Conservation (phyloP, 805 yeast species). For the Candida germanica region DNA sequence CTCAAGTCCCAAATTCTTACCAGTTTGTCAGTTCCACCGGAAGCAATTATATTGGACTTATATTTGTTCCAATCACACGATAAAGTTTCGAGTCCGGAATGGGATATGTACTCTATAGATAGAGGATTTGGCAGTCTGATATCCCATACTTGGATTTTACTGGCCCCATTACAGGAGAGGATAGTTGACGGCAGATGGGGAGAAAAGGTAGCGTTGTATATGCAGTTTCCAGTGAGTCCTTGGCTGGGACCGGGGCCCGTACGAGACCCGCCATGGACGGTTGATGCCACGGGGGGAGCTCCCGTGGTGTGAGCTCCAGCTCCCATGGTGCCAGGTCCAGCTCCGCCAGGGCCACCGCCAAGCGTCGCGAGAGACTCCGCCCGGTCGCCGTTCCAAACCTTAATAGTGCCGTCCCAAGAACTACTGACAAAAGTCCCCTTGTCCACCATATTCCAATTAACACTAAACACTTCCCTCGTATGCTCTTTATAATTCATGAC, state of each 20-base stretch:
- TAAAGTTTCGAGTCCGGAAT: slow-evolving; percentile 76
- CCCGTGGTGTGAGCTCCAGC: slow-evolving; percentile 23
- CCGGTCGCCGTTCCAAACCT: slow-evolving; percentile 71
- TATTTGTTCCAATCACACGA: slow-evolving; percentile 91
- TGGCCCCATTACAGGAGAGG: slow-evolving; percentile 70
- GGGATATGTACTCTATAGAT: slow-evolving; percentile 62
- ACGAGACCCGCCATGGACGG: slow-evolving; percentile 27
- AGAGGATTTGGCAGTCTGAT: slow-evolving; percentile 63
- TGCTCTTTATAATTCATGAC: slow-evolving; percentile 77
- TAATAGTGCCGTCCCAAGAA: slow-evolving; percentile 91
- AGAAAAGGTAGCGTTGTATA: slow-evolving; percentile 77
- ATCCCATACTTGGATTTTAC: slow-evolving; percentile 81
- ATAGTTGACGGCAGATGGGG: slow-evolving; percentile 78
- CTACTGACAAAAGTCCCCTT: slow-evolving; percentile 69
- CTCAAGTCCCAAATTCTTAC: slow-evolving; percentile 87
- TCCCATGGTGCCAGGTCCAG: slow-evolving; percentile 28
- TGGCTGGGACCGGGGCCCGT: no score
- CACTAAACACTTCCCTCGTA: slow-evolving; percentile 66
- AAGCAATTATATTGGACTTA: slow-evolving; percentile 71
- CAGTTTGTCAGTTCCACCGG: slow-evolving; percentile 88
- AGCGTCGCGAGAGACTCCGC: slow-evolving; percentile 57
- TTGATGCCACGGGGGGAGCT: slow-evolving; percentile 34
- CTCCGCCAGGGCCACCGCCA: slow-evolving; percentile 23
- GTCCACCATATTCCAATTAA: slow-evolving; percentile 70
- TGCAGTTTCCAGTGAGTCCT: slow-evolving; percentile 49